Conservation (phyloP, 108 stramenopile genomes). For the Schizochytrium sp. region DNA sequence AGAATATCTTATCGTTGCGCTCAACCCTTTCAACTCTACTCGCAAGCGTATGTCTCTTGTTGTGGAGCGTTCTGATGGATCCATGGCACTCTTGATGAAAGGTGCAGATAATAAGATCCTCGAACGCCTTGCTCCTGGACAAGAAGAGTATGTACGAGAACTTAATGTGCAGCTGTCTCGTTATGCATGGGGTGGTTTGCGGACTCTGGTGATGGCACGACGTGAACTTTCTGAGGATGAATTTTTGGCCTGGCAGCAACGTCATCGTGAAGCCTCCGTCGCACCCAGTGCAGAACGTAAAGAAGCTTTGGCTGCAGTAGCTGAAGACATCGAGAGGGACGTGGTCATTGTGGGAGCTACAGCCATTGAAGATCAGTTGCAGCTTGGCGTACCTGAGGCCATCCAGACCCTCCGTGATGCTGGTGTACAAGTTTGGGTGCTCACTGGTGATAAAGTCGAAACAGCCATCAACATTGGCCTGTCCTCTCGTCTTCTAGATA, state of each 20-base stretch:
- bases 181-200: conserved; percentile 91
- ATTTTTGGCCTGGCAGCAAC: conserved; percentile 82
- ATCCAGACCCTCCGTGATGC: conserved; percentile 90
- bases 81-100: conserved; percentile 66
- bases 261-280: conserved; percentile 76
- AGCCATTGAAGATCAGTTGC: conserved; percentile 98
- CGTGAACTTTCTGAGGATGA: conserved; percentile 85
- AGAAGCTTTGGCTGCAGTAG: conserved; percentile 78
- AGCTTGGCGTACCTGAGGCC: conserved; percentile 92
- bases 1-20: not conserved
- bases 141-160: conserved; percentile 34
- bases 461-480: conserved; percentile 98
- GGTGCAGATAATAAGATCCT: conserved; percentile 77
- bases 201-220: conserved; percentile 91
- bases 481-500: conserved; percentile 86
- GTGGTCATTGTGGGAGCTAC: conserved; percentile 93
- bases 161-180: conserved; percentile 63
- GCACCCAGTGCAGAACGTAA: conserved; percentile 42
- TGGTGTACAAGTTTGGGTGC: conserved; percentile 96
- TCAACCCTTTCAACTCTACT: conserved; percentile 66
- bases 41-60: conserved; percentile 80
- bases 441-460: conserved; percentile 98
- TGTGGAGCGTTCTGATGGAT: conserved; percentile 62
- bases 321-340: conserved; percentile 84
- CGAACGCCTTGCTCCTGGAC: conserved; percentile 62